phyloP scores from a whole-genome alignment of 495 filamentous ascomycete genomes.

The Penicillium chermesinum region DNA sequence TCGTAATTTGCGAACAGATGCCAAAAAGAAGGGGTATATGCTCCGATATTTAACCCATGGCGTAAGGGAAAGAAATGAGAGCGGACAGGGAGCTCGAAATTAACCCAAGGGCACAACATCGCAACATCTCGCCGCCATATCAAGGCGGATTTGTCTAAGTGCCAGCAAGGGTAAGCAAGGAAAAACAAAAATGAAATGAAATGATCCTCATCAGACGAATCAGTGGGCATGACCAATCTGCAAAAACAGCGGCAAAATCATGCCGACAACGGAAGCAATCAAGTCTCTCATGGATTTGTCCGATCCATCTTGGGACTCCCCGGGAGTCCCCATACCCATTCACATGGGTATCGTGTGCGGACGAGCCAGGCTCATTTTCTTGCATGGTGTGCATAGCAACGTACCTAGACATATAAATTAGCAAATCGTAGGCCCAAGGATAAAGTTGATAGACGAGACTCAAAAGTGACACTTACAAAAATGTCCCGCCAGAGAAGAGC shows the following conservation, averaged over 20 bases:
- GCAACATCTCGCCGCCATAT: not conserved
- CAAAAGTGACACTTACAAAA: slow-evolving; percentile 61
- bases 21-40: slow-evolving; percentile 19
- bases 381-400: slow-evolving; percentile 99
- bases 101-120: not conserved
- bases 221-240: slow-evolving; percentile 87
- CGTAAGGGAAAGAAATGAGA: slow-evolving; percentile 6
- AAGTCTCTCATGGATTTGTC: slow-evolving; percentile 51
- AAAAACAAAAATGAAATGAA: not conserved
- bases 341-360: slow-evolving; percentile 45
- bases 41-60: slow-evolving; percentile 15
- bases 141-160: not conserved
- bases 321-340: slow-evolving; percentile 65
- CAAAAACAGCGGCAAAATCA: slow-evolving; percentile 83
- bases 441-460: not conserved
- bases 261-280: slow-evolving; percentile 74
- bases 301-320: slow-evolving; percentile 31
- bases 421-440: not conserved
- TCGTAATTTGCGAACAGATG: slow-evolving; percentile 11
- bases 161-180: not conserved
- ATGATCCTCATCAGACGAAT: slow-evolving; percentile 15
- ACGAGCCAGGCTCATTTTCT: slow-evolving; percentile 54
- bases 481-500: slow-evolving; percentile 90
- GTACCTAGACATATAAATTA: slow-evolving; percentile 54
- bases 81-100: not conserved